These are phyloP conservation scores for Phylloporus arenicola DNA, from an alignment of 768 basidiomycete genomes.

Conservation along the genomic window DNA sequence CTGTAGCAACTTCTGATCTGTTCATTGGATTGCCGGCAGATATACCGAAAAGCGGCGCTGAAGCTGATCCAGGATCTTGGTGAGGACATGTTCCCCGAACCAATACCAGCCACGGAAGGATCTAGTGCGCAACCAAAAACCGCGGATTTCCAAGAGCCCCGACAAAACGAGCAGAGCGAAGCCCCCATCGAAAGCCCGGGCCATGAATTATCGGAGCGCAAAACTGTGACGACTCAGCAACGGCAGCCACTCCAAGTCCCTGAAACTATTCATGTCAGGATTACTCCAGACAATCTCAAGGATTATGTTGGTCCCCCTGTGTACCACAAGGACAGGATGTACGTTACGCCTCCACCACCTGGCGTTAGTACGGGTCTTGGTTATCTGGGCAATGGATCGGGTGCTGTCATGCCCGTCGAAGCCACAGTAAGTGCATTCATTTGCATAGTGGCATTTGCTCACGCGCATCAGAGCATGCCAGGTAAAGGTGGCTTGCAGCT, in stretches of 20 bases:
- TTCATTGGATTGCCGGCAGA: slow-evolving; percentile 41
- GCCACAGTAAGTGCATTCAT: slow-evolving; percentile 58
- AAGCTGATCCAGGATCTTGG: slow-evolving; percentile 88
- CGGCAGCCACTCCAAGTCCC: slow-evolving; percentile 82
- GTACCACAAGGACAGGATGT: slow-evolving; percentile 94
- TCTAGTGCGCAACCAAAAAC: slow-evolving; percentile 27
- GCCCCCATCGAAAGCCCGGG: slow-evolving; percentile 12
- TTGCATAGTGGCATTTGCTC: neutral
- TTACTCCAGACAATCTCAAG: slow-evolving; percentile 84
- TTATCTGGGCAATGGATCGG: slow-evolving; percentile 93
- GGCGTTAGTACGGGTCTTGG: slow-evolving; percentile 95
- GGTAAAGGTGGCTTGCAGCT: slow-evolving; percentile 89
- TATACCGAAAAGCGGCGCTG: slow-evolving; percentile 93
- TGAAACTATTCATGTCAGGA: slow-evolving; percentile 66
- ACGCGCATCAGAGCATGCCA: slow-evolving; percentile 71
- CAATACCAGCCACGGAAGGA: slow-evolving; percentile 26
- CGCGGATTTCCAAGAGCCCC: slow-evolving; percentile 51
- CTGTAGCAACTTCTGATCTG: neutral
- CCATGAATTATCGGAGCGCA: slow-evolving; percentile 33
- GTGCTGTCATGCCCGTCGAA: slow-evolving; percentile 96
- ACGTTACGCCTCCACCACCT: slow-evolving; percentile 70
- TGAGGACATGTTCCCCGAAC: slow-evolving; percentile 80
- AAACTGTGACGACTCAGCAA: slow-evolving; percentile 67
- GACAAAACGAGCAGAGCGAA: slow-evolving; percentile 32
- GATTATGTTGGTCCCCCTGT: slow-evolving; percentile 96